Conservation (phyloP, 2,329 filamentous ascomycete species). For the Aspergillus piperis region DNA sequence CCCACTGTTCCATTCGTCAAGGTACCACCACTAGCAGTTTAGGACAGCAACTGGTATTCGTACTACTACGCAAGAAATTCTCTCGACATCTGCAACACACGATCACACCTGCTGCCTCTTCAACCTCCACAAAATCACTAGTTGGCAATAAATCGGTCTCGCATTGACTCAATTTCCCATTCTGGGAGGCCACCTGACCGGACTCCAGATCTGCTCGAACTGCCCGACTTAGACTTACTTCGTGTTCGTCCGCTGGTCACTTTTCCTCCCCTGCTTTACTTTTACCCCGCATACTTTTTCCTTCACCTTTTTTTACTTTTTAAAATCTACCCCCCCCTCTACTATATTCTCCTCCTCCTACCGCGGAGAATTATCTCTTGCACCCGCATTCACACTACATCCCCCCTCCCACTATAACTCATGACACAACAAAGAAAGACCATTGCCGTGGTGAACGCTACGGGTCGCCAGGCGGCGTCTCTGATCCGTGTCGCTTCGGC, state of each 20-base stretch:
- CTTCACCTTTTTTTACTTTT: conserved; percentile 9
- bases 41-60: not conserved
- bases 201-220: conserved; percentile 18
- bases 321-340: not conserved
- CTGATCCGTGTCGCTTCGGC: conserved; percentile 92
- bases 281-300: conserved; percentile 21
- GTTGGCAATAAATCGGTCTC: not conserved
- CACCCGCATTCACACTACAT: conserved; percentile 4
- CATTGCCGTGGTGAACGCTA: conserved; percentile 92
- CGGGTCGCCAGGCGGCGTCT: conserved; percentile 91
- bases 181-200: conserved; percentile 18
- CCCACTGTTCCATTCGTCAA: conserved; percentile 4
- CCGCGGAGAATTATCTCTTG: conserved; percentile 8
- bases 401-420: not conserved
- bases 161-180: not conserved
- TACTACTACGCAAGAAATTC: not conserved
- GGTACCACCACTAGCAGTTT: not conserved
- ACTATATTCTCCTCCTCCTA: not conserved
- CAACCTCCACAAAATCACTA: not conserved
- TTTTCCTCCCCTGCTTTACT: conserved; percentile 13
- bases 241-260: conserved; percentile 11
- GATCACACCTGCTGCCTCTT: not conserved
- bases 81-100: not conserved
- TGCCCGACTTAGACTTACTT: not conserved
- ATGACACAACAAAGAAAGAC: conserved; percentile 65